Evolutionary conservation across 176 grass and related monocot genomes (phyloP).

Genomic region (Oryza meridionalis): DNA sequence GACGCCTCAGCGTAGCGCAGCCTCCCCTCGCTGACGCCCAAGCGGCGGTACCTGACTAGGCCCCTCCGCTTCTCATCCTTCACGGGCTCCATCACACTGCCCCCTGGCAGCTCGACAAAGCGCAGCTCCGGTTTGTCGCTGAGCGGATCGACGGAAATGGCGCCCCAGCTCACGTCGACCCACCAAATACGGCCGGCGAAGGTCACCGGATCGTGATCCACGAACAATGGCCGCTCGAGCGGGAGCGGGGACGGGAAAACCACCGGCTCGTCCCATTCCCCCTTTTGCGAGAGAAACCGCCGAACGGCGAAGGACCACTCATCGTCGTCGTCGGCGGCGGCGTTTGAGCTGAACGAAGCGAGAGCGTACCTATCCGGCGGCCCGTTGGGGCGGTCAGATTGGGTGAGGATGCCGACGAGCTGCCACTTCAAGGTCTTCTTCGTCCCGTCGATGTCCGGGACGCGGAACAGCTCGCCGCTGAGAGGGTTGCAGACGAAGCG

Average conservation of each 20-base stretch:
- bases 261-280: not conserved
- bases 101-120: no score
- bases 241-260: not conserved
- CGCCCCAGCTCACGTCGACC: no score
- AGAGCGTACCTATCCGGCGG: constrained; percentile 22
- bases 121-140: no score
- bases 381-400: not conserved
- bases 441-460: constrained; percentile 29
- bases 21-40: constrained; percentile 29
- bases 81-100: no score
- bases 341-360: not conserved
- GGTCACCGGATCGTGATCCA: no score
- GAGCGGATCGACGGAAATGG: no score
- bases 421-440: not conserved
- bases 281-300: constrained; percentile 25
- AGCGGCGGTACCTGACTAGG: not conserved
- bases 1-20: no score
- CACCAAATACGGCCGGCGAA: no score
- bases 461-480: constrained; percentile 32
- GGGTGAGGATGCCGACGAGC: not conserved
- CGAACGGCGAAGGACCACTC: not conserved
- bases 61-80: no score
- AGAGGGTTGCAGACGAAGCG: constrained; percentile 35
- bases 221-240: no score
- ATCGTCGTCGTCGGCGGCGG: not conserved